phyloP scores from a whole-genome alignment of 2,329 filamentous ascomycete genomes.

The Trichoderma asperellum region DNA sequence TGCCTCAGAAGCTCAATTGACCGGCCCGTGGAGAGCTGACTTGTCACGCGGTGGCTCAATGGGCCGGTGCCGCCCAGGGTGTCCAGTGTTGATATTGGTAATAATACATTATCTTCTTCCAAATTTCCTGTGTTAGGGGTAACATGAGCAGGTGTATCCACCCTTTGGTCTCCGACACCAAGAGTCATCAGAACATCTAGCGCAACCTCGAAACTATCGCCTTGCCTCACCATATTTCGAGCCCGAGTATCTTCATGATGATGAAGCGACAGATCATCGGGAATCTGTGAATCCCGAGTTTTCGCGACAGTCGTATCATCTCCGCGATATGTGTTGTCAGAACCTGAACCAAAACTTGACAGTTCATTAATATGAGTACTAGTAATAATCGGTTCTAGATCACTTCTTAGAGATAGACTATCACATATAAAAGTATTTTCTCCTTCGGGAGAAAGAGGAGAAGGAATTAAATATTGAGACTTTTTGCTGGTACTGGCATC shows the following conservation, averaged over 20 bases:
- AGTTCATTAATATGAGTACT: neutral
- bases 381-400: neutral
- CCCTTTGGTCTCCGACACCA: neutral
- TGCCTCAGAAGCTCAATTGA: constrained; percentile 15
- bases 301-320: neutral
- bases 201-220: constrained; percentile 6
- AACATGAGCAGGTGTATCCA: neutral
- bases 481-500: neutral
- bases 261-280: neutral
- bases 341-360: neutral
- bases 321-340: neutral
- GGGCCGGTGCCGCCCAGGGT: neutral
- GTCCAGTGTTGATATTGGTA: neutral
- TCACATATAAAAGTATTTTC: neutral
- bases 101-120: neutral
- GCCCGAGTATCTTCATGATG: neutral
- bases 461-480: neutral
- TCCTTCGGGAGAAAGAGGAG: neutral
- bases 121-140: too few species aligned
- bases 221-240: neutral
- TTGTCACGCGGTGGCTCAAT: neutral
- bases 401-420: neutral
- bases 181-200: constrained; percentile 9
- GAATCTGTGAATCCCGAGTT: neutral
- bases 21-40: neutral